Evolutionary conservation across 2,329 filamentous ascomycete species (phyloP), one percentile per base, ranked within the genome.

Genomic region (Talaromyces atroroseus): DNA sequence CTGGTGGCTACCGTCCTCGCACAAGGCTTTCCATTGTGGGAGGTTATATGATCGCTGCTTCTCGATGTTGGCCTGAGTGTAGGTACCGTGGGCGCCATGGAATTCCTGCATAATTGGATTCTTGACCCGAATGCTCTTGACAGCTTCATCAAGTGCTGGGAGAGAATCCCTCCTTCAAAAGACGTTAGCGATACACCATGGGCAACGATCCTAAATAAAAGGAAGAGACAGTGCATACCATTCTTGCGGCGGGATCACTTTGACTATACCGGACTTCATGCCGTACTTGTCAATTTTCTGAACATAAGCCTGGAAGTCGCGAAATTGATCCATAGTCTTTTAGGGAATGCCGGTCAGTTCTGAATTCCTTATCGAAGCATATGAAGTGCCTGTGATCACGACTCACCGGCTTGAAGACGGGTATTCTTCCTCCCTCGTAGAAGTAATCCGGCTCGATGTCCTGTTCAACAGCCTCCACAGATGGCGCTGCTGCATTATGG

Each of bases 91-190:
- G 52, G 89, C 90, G 44, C 94, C 94, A 80, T 95, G 92, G 66
- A 99, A 99, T 66, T 99, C 94, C 73, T 99, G 94, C 68, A 91
- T 96, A 70, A 99, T 97, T 3, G 94, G 94, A 63, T 99, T 95
- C 73, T 92, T 92, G 67, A 99, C 92, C 68, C 86, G 87, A 71
- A 99, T 89, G 60, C 88, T 86, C 75, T 96, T 97, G 62, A 99
- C 83, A 51, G 90, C 81, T 65, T 96, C 88, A 67, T 94, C 86
- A 60, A 96, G 83, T 38, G 82, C 78, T 16, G 89, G 89, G 38
- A 94, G 85, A 24, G 84, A 80, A 61, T 92, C 84, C 65, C 77
- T 76, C 84, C 84, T 86, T 58, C 54, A 60, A 8, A 29, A 5
- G 6, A 46, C 20, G 42, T 34, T 60, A 46, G 29, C 11, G 34